Base-by-base conservation (phyloP, 1,139 yeast genomes). In the Scheffersomyces insectosa region DNA sequence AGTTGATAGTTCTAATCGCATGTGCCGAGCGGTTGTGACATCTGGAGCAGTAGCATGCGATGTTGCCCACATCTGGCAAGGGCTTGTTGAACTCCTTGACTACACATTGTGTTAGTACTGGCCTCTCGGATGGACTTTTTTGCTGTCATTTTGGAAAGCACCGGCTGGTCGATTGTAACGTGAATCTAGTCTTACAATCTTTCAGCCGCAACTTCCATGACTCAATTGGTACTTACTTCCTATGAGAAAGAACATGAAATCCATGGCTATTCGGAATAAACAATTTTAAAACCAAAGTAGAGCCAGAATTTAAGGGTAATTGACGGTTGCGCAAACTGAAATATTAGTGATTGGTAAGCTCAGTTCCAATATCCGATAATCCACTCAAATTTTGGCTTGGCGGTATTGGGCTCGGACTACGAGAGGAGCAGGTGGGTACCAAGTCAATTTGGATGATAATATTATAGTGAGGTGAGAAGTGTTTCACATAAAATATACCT, bases 11-110 rank as follows among this genome's bases (percentile, higher is more conserved):
- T 40, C 74, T 61, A 8, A 69, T 62, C 1, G 78, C 72, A 54
- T 63, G 65, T 2, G 75, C 79, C 20, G 75, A 65, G 44, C 71
- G 75, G 52, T 74, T 74, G 50, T 74, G 79, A 46, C 79, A 74
- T 45, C 72, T 50, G 39, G 46, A 44, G 41, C 57, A 53, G 42
- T 52, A 52, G 43, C 52, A 50, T 16, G 51, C 38, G 31, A 53
- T 42, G 33, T 46, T 35, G 7, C 55, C 57, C 3, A 53, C 48
- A 10, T 51, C 56, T 15, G 47, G 40, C 12, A 53, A 42, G n/a
- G 55, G 57, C 35, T 44, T 46, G 43, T 53, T 52, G 47, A 52
- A 48, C 15, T 53, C 56, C 34, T 50, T 48, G 51, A 52, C 57
- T 53, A 31, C 2, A 31, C 7, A 2, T 36, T 16, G 12, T 28